A percentile compares a stretch with the other conserved stretches of the same genome.
Evolutionary conservation across 495 filamentous ascomycete genomes (phyloP).

Genomic region (Aspergillus carlsbadensis): DNA sequence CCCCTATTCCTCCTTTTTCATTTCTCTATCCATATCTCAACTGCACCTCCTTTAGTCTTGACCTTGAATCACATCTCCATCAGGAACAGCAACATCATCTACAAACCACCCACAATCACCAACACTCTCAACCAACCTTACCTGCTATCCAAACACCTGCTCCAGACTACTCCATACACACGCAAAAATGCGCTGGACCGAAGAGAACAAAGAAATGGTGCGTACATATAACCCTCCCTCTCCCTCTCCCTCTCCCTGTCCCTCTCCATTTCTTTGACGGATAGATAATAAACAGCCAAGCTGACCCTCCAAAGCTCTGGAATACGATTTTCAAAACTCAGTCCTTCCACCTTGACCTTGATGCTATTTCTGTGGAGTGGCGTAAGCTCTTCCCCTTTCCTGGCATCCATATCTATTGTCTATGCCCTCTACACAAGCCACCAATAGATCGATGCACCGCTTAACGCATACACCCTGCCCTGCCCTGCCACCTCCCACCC

Average conservation of each 20-base stretch:
- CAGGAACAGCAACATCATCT: no score
- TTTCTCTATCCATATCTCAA: no score
- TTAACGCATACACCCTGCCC: no score
- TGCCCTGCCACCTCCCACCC: no score
- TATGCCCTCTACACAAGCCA: no score
- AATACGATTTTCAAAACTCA: constrained; percentile 16
- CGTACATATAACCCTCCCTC: not conserved
- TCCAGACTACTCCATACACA: no score
- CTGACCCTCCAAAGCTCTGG: constrained; percentile 12
- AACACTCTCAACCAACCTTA: not conserved
- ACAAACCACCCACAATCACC: not conserved
- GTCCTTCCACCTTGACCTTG: constrained; percentile 14
- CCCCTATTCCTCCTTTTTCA: no score
- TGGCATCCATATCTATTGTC: no score
- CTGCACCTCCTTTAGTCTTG: no score
- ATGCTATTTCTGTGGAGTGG: constrained; percentile 9
- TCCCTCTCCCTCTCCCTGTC: not conserved
- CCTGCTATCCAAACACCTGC: not conserved
- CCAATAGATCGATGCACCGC: no score
- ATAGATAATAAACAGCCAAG: not conserved
- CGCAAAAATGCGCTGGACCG: constrained; percentile 10
- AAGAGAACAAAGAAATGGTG: constrained; percentile 12
- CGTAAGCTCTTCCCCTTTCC: constrained; percentile 8
- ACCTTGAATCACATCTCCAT: no score
- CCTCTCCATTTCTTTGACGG: no score